These are phyloP conservation scores for Hortaea werneckii DNA, from an alignment of 2,329 filamentous ascomycete species.

Conservation along the genomic window DNA sequence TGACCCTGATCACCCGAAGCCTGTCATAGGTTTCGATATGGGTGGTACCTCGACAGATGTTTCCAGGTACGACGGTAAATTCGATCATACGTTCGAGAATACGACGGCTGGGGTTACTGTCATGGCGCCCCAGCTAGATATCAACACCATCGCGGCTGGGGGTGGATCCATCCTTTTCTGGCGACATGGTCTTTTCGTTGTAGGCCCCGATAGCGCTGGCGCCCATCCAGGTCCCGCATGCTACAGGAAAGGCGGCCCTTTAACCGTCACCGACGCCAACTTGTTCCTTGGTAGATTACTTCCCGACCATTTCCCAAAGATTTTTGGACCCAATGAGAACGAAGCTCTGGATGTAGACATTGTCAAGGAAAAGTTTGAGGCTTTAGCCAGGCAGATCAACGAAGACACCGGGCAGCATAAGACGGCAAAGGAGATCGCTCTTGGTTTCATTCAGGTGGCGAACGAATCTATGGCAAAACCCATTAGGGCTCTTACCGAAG, in stretches of 20 bases:
- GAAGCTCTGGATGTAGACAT: slow-evolving; percentile 13
- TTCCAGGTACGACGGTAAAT: slow-evolving; percentile 6
- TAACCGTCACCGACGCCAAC: slow-evolving; percentile 28
- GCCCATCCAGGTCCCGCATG: slow-evolving; percentile 25
- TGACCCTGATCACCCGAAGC: slow-evolving; percentile 13
- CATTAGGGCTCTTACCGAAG: slow-evolving; percentile 77
- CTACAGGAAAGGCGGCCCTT: slow-evolving; percentile 26
- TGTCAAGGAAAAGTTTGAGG: slow-evolving; percentile 7
- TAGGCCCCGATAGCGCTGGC: slow-evolving; percentile 14
- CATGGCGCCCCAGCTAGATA: slow-evolving; percentile 13
- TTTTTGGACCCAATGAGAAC: slow-evolving; percentile 25
- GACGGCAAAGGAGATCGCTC: slow-evolving; percentile 68
- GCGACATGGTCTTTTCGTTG: slow-evolving; percentile 9
- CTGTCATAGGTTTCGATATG: slow-evolving; percentile 21
- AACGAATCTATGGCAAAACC: slow-evolving; percentile 81
- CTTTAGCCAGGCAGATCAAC: slow-evolving; percentile 14
- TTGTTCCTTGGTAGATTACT: slow-evolving; percentile 24
- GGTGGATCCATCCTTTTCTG: slow-evolving; percentile 11
- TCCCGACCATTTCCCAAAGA: slow-evolving; percentile 24
- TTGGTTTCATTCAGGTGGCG: slow-evolving; percentile 74
- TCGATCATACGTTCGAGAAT: slow-evolving; percentile 13
- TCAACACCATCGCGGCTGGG: slow-evolving; percentile 16
- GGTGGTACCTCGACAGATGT: slow-evolving; percentile 14
- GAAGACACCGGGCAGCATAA: slow-evolving; percentile 37
- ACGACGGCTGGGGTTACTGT: slow-evolving; percentile 11